Conservation (phyloP, 257 asterid genomes). For the Craterostigma plantagineum region DNA sequence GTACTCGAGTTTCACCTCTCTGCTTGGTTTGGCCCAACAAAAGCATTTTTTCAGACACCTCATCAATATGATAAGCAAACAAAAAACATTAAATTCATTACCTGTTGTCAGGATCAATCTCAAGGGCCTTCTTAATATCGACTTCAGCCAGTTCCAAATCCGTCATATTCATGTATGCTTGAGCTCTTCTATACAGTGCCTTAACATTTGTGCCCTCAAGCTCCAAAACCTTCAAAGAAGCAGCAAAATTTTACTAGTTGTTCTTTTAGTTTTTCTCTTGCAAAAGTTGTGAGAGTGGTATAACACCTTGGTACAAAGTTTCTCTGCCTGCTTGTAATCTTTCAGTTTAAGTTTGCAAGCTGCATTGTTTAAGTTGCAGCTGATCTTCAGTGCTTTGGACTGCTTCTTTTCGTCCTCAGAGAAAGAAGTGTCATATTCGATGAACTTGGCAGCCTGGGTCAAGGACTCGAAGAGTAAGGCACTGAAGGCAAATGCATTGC, state of each 20-base stretch:
- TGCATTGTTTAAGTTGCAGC: constrained; percentile 42
- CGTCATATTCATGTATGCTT: constrained; percentile 45
- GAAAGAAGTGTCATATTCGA: constrained; percentile 39
- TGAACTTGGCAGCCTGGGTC: constrained; percentile 59
- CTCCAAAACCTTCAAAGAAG: no score
- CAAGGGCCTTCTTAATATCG: constrained; percentile 68
- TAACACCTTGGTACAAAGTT: constrained; percentile 58
- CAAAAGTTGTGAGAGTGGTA: no score
- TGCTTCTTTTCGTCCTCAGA: constrained; percentile 47
- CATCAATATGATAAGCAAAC: no score
- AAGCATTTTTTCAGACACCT: no score
- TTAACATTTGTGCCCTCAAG: constrained; percentile 59
- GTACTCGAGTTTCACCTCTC: constrained; percentile 46
- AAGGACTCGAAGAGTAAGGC: background rate
- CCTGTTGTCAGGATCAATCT: constrained; percentile 65
- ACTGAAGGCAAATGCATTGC: no score
- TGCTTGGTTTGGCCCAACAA: no score
- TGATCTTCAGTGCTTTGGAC: constrained; percentile 28
- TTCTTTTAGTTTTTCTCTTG: no score
- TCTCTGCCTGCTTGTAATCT: constrained; percentile 40
- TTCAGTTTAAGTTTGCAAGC: constrained; percentile 45
- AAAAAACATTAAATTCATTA: no score
- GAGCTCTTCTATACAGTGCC: constrained; percentile 71
- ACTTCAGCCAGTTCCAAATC: constrained; percentile 61
- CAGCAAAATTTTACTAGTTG: no score